Percentiles rank a stretch among this genome's conserved stretches.
Evolutionary conservation across 2,329 filamentous ascomycete genomes (phyloP).

Genomic region (Aspergillus sergii): DNA sequence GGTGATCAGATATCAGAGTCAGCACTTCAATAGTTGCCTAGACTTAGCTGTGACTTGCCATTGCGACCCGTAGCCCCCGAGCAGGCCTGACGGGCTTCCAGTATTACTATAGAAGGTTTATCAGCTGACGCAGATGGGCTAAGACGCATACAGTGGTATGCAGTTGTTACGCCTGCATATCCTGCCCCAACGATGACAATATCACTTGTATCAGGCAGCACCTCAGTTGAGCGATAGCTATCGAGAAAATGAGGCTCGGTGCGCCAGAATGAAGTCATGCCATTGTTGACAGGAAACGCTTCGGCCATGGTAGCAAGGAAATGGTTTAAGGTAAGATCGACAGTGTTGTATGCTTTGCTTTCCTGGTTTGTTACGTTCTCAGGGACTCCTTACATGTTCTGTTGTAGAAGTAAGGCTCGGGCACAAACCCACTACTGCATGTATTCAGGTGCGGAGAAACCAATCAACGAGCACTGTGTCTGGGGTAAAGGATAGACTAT

Average conservation of each 20-base stretch:
- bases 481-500: background rate
- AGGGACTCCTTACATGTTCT: background rate
- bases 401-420: background rate
- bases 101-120: constrained; percentile 36
- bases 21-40: background rate
- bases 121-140: constrained; percentile 10
- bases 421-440: background rate
- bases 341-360: too few relatives aligned
- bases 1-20: background rate
- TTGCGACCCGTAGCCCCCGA: constrained; percentile 48
- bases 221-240: constrained; percentile 41
- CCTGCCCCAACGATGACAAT: constrained; percentile 51
- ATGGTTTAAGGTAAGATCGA: background rate
- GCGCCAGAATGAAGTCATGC: constrained; percentile 47
- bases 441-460: background rate
- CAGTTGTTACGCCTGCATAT: constrained; percentile 46
- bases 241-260: constrained; percentile 44
- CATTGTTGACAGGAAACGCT: constrained; percentile 23
- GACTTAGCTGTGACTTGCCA: constrained; percentile 28
- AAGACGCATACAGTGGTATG: constrained; percentile 42
- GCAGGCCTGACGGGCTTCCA: constrained; percentile 45
- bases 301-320: constrained; percentile 18
- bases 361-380: background rate
- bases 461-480: background rate
- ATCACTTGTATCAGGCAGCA: constrained; percentile 43